Percentiles rank a stretch among this genome's conserved stretches.
phyloP scores from a whole-genome alignment of 495 filamentous ascomycete species.

The Penicillium herquei region DNA sequence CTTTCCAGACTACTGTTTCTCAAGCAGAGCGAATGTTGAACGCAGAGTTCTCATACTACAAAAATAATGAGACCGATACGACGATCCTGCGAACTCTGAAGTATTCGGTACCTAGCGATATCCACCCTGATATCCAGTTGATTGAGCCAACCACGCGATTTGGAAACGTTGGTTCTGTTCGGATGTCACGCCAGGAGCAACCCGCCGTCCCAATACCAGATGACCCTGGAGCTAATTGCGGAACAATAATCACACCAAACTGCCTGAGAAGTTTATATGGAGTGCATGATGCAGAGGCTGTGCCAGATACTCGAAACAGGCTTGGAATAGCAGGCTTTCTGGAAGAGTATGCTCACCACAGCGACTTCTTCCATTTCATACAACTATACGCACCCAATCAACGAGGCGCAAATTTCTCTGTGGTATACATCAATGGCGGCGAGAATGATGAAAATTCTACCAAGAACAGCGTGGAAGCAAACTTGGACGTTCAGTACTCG shows the following conservation, averaged over 20 bases:
- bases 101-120: constrained; percentile 56
- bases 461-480: constrained; percentile 55
- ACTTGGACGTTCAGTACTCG: constrained; percentile 71
- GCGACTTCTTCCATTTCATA: constrained; percentile 57
- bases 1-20: constrained; percentile 47
- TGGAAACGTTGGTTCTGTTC: constrained; percentile 31
- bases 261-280: constrained; percentile 63
- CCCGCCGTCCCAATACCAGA: constrained; percentile 24
- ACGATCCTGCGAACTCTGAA: constrained; percentile 51
- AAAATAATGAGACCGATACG: constrained; percentile 31
- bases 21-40: constrained; percentile 54
- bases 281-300: constrained; percentile 44
- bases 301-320: constrained; percentile 39
- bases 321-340: constrained; percentile 71
- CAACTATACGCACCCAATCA: constrained; percentile 49
- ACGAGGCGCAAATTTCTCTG: constrained; percentile 57
- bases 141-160: constrained; percentile 60
- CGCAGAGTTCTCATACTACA: constrained; percentile 54
- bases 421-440: constrained; percentile 60
- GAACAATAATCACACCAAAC: constrained; percentile 50
- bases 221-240: constrained; percentile 40
- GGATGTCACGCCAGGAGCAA: constrained; percentile 16
- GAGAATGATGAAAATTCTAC: constrained; percentile 47
- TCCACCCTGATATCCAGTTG: constrained; percentile 47
- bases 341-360: constrained; percentile 61